Evolutionary conservation across 768 basidiomycete species (phyloP).

Genomic region (Panaeolus cyanescens): DNA sequence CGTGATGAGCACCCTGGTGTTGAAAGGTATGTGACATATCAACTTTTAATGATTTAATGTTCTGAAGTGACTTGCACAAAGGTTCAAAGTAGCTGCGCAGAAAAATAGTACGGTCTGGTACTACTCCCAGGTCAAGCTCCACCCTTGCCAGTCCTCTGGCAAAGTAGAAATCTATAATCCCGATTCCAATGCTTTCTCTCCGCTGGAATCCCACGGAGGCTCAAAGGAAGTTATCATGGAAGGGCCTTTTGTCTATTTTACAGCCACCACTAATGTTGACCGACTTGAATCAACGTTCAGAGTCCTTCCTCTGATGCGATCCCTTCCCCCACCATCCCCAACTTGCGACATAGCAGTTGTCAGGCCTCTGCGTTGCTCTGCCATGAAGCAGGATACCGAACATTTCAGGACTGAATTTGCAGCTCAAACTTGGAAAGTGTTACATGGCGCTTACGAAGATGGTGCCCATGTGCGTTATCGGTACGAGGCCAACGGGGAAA

Average conservation of each 20-base stretch:
- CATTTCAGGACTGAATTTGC: constrained; percentile 52
- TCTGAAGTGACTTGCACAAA: constrained; percentile 16
- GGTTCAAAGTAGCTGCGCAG: constrained; percentile 86
- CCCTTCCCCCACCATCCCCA: constrained; percentile 41
- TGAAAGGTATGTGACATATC: constrained; percentile 43
- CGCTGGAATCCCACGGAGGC: constrained; percentile 34
- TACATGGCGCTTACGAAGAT: constrained; percentile 74
- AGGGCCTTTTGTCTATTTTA: constrained; percentile 88
- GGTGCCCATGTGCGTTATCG: constrained; percentile 69
- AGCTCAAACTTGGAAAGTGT: constrained; percentile 50
- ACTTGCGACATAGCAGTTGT: constrained; percentile 77
- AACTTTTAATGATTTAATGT: not conserved
- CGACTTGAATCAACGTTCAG: constrained; percentile 83
- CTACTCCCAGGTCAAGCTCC: constrained; percentile 55
- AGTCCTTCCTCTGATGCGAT: constrained; percentile 65
- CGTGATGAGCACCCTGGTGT: constrained; percentile 71
- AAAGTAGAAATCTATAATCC: constrained; percentile 67
- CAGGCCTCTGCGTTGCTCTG: constrained; percentile 67
- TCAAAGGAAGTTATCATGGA: constrained; percentile 46
- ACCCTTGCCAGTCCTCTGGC: constrained; percentile 41
- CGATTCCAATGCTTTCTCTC: constrained; percentile 39
- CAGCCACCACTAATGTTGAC: constrained; percentile 81
- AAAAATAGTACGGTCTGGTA: constrained; percentile 78
- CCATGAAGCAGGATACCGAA: constrained; percentile 39
- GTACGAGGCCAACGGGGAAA: constrained; percentile 49